Conservation (phyloP, 2,329 filamentous ascomycete species). For the Fusarium stilboides region DNA sequence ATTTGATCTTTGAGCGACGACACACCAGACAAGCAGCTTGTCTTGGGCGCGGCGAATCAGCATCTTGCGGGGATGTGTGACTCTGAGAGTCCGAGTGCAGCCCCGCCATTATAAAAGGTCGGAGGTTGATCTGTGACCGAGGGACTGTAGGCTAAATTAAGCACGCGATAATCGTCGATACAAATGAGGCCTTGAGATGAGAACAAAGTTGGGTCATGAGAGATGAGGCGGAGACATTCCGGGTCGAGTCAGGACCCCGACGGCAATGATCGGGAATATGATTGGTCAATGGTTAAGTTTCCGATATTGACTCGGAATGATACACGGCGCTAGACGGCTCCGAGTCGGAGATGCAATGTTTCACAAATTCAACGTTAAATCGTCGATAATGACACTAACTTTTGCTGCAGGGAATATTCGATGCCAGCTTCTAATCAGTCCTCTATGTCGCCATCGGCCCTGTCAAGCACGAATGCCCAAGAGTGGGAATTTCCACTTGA, state of each 20-base stretch:
- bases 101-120: constrained; percentile 34
- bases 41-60: constrained; percentile 51
- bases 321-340: neutral
- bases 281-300: constrained; percentile 29
- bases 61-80: constrained; percentile 41
- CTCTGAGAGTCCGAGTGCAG: constrained; percentile 25
- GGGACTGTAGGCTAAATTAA: constrained; percentile 5
- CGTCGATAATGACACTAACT: neutral
- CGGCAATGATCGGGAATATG: constrained; percentile 16
- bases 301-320: constrained; percentile 25
- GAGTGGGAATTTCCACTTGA: constrained; percentile 28
- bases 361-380: too few species aligned
- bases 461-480: constrained; percentile 41
- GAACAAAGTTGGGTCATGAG: constrained; percentile 7
- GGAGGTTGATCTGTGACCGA: constrained; percentile 41
- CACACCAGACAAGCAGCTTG: constrained; percentile 75
- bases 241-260: constrained; percentile 10
- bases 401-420: neutral
- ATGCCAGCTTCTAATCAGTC: neutral
- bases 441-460: constrained; percentile 43
- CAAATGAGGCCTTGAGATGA: constrained; percentile 17
- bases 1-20: constrained; percentile 78
- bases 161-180: constrained; percentile 24
- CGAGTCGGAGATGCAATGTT: constrained; percentile 3
- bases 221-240: constrained; percentile 32